These are phyloP conservation scores for Diplocarpon mali DNA, from an alignment of 2,329 filamentous ascomycete genomes.

Conservation along the genomic window DNA sequence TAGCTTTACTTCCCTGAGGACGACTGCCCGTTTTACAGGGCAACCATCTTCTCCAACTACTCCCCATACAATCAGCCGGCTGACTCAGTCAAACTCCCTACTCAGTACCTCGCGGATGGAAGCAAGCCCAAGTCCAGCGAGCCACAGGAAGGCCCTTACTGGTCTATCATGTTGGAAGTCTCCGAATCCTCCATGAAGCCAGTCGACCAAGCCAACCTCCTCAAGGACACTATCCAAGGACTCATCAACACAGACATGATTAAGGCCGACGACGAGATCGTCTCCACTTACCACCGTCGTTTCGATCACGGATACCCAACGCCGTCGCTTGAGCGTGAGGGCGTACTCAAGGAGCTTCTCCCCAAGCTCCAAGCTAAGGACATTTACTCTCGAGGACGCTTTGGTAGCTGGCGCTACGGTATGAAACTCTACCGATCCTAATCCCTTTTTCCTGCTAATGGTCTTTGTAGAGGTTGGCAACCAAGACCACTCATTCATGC, in stretches of 20 bases:
- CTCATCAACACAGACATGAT: constrained; percentile 98
- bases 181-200: constrained; percentile 95
- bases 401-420: constrained; percentile 93
- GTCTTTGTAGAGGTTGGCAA: constrained; percentile 42
- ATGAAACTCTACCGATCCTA: constrained; percentile 28
- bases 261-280: constrained; percentile 80
- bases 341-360: constrained; percentile 81
- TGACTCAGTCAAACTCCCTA: constrained; percentile 71
- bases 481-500: constrained; percentile 69
- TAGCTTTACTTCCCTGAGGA: constrained; percentile 97
- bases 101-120: constrained; percentile 75
- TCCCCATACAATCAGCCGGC: constrained; percentile 95
- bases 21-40: constrained; percentile 98
- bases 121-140: constrained; percentile 63
- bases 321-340: constrained; percentile 87
- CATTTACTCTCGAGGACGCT: constrained; percentile 92
- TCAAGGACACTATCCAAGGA: constrained; percentile 88
- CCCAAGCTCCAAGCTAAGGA: constrained; percentile 84
- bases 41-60: constrained; percentile 99
- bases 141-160: constrained; percentile 85
- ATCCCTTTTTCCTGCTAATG: not conserved
- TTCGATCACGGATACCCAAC: constrained; percentile 99
- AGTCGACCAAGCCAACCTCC: constrained; percentile 72
- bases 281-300: constrained; percentile 94
- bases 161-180: constrained; percentile 99